Evolutionary conservation across 768 basidiomycete genomes (phyloP), one percentile per base, ranked within the genome.

Genomic region (Cytidiella melzeri): DNA sequence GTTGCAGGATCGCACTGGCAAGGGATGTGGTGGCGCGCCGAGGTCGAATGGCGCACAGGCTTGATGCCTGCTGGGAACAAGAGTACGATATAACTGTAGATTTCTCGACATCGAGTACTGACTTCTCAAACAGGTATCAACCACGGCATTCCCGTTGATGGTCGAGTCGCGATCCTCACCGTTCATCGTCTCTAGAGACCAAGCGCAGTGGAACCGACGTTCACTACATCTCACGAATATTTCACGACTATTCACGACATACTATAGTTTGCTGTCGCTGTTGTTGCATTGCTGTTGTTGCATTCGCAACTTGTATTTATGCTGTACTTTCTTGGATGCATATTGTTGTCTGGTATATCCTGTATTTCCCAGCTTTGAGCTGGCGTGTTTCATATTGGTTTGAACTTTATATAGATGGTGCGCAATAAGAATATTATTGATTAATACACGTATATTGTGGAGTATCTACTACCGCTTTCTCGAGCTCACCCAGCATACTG

Each of bases 111-210:
- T 23, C 41, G n/a, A 4, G 11, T 52, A 38, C 39, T 41, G 21
- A 43, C 2, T 10, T 40, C 13, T n/a, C 36, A 11, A 24, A 40
- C 57, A 89, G 88, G 86, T 50, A 75, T 89, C 27, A 91, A 87
- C 60, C 91, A 91, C 61, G 83, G 75, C 44, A 92, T 93, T 39
- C 69, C 77, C 10, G 85, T 89, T 61, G 91, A 92, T 60, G 90
- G 90, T 5, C 75, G 75, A 23, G 76, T 90, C 15, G 90, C 91
- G n/a, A 68, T 92, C 25, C 69, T 92, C 37, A 91, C 84, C 4
- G 81, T 91, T 42, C 55, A 58, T 25, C 76, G 81, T 19, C 63
- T 75, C 21, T 77, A 54, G 38, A 10, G 20, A 21, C 13, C 4
- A 9, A 18, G 20, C 34, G 24, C 42, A 19, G 19, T n/a, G 26